Percentiles rank a stretch among this genome's conserved stretches.
phyloP scores from a whole-genome alignment of 495 filamentous ascomycete species.

The Aspergillus hancockii region DNA sequence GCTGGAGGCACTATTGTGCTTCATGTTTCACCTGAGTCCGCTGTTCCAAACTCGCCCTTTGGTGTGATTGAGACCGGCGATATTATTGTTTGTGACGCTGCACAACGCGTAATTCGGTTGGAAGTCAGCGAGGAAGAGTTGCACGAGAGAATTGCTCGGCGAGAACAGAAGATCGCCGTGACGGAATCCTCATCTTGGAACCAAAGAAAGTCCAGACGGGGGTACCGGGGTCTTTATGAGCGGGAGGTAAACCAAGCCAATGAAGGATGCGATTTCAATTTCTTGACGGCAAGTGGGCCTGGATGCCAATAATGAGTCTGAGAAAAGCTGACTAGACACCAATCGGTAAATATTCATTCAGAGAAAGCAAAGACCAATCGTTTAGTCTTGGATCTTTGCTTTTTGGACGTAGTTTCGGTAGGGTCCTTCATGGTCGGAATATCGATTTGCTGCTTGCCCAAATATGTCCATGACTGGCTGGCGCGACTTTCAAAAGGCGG shows the following conservation, averaged over 20 bases:
- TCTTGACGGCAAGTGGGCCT: conserved; percentile 51
- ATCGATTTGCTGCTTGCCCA: too few species aligned
- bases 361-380: too few species aligned
- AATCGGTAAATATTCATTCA: too few species aligned
- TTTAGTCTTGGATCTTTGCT: too few species aligned
- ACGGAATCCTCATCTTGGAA: conserved; percentile 22
- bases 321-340: too few species aligned
- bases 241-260: conserved; percentile 65
- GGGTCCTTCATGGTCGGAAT: too few species aligned
- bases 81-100: conserved; percentile 55
- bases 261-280: conserved; percentile 65
- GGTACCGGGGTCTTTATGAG: conserved; percentile 67
- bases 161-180: conserved; percentile 26
- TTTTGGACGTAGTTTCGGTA: too few species aligned
- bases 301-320: background rate
- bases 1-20: conserved; percentile 69
- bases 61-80: conserved; percentile 63
- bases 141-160: conserved; percentile 35
- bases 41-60: conserved; percentile 54
- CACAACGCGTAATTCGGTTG: conserved; percentile 43
- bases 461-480: too few species aligned
- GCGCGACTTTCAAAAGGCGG: too few species aligned
- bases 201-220: conserved; percentile 45
- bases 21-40: conserved; percentile 65
- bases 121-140: conserved; percentile 52